A percentile compares a stretch with the other conserved stretches of the same genome.
Evolutionary conservation across 2,329 filamentous ascomycete genomes (phyloP).

Genomic region (Cercospora beticola): DNA sequence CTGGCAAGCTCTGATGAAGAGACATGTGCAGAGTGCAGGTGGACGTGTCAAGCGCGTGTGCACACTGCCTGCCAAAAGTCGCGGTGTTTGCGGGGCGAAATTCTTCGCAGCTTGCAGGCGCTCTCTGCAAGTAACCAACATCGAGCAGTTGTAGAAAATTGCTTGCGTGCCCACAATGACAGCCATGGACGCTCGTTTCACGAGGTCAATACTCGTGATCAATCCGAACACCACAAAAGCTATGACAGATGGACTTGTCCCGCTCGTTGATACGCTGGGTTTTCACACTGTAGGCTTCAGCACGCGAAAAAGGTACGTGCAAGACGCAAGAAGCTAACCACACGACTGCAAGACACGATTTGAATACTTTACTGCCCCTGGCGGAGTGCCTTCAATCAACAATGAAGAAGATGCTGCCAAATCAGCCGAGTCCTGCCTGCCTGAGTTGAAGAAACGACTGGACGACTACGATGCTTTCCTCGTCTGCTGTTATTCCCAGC

Average conservation of each 20-base stretch:
- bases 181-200: conserved; percentile 18
- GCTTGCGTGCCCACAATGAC: conserved; percentile 5
- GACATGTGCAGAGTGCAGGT: neutral
- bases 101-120: neutral
- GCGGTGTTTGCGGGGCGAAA: neutral
- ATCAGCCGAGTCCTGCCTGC: conserved; percentile 63
- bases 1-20: neutral
- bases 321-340: neutral
- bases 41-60: neutral
- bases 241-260: conserved; percentile 69
- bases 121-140: neutral
- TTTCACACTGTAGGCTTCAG: conserved; percentile 43
- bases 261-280: conserved; percentile 47
- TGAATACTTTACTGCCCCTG: conserved; percentile 65
- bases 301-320: neutral
- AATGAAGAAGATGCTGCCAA: conserved; percentile 64
- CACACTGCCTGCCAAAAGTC: neutral
- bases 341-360: conserved; percentile 45
- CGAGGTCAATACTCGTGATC: conserved; percentile 62
- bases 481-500: conserved; percentile 84
- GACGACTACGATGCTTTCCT: conserved; percentile 70
- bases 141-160: neutral
- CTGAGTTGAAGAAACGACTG: conserved; percentile 51
- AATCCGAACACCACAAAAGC: conserved; percentile 74
- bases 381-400: conserved; percentile 74